Base-by-base conservation (phyloP, 164 flowering plant genomes). In the Taxillus chinensis region DNA sequence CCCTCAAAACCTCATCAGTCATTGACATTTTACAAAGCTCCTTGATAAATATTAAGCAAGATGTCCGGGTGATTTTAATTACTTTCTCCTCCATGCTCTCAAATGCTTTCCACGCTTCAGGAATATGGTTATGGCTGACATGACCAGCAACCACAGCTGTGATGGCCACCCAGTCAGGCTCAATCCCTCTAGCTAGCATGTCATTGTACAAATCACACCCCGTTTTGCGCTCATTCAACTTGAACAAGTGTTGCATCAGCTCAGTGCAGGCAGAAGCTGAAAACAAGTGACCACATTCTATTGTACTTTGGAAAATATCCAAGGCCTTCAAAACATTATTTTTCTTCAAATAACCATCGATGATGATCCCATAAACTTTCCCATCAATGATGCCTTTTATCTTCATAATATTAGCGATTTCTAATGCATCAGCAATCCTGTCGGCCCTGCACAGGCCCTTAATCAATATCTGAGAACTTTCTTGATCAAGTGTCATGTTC, bases 361-460 rank as follows among this genome's bases (percentile, higher is more conserved):
- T 73, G 52, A 89, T 55, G 53, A 73, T 67, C 49, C 77, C 90
- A 77, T 84, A 84, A 60, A 81, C 63, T 62, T 75, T 77, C 49
- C 62, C 83, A 68, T 72, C 73, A 60, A 76, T 74, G 11, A 55
- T 40, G 48, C 61, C 27, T 62, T 55, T 78, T 64, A 72, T 82
- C 75, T 84, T 79, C 85, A 83, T 73, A n/a, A 86, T 81, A 39
- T 82, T 83, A 64, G 87, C 66, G 60, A 92, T 75, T 67, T 92
- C 95, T 62, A 82, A 42, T 17, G 96, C 98, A 73, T 89, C 92
- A 6, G 63, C 62, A 70, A 83, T 75, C 71, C 83, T 76, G 61
- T 73, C 79, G 61, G 82, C 85, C 63, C 69, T 74, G 60, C 89
- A 92, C 38, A 92, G 67, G 49, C 98, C 98, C 75, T 75, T 78